phyloP scores from a whole-genome alignment of 257 asterid genomes.

The Solanum virginianum region DNA sequence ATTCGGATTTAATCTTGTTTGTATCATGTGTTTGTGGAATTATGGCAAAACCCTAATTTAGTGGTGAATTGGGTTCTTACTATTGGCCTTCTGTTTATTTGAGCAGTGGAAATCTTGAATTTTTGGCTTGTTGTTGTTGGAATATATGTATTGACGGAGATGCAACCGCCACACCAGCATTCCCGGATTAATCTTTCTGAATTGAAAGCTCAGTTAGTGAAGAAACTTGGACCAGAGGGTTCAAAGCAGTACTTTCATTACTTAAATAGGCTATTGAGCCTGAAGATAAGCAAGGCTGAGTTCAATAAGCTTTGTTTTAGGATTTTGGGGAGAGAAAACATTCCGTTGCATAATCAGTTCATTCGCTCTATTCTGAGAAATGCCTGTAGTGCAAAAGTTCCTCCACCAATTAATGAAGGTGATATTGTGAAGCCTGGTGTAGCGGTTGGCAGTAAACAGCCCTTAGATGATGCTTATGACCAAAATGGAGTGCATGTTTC shows the following conservation, averaged over 20 bases:
- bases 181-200: constrained; percentile 69
- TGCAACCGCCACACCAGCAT: constrained; percentile 74
- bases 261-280: constrained; percentile 56
- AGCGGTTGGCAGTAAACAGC: constrained; percentile 32
- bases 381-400: constrained; percentile 47
- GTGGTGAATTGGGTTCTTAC: constrained; percentile 13
- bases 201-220: constrained; percentile 61
- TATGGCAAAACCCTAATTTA: constrained; percentile 40
- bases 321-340: constrained; percentile 66
- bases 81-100: constrained; percentile 1
- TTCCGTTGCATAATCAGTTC: constrained; percentile 77
- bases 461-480: constrained; percentile 26
- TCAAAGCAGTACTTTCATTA: constrained; percentile 70
- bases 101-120: constrained; percentile 11
- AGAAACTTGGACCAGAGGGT: constrained; percentile 65
- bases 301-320: constrained; percentile 58
- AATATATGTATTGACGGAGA: constrained; percentile 40
- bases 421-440: constrained; percentile 18
- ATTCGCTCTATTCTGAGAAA: constrained; percentile 60
- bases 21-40: constrained; percentile 31
- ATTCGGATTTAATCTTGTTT: constrained; percentile 27
- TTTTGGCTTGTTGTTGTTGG: constrained; percentile 32
- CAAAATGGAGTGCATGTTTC: constrained; percentile 46
- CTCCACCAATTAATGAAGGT: constrained; percentile 39
- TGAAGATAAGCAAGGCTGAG: constrained; percentile 65